Base-by-base conservation (phyloP, 2,329 filamentous ascomycete genomes). In the Nemania sp. region DNA sequence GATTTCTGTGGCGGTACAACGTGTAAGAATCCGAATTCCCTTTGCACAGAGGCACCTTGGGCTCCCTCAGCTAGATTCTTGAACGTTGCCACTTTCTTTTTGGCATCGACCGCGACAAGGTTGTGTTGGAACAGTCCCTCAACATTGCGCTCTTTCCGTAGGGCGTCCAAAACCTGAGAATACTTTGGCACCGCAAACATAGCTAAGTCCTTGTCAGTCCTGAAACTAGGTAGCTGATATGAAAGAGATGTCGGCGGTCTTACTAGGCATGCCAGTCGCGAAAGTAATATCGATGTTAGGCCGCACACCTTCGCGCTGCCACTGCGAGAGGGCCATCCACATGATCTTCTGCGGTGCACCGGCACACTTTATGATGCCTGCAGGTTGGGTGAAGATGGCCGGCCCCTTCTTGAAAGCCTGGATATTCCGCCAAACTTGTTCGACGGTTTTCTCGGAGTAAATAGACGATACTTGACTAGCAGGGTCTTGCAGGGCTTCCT, bases 131-230 rank as follows among this genome's bases (percentile, higher is more conserved):
- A 74, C 15, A 73, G 59, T 9, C 70, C 72, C 54, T 72, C 67
- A 19, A 74, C 72, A 22, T 66, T 60, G 34, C 72, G 69, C 53
- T 72, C 60, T 49, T 64, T 63, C 17, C 70, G 69, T 19, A 74
- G 57, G 8, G 62, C 46, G 36, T 73, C 70, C 2, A 74, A 64
- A 5, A 64, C 70, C 42, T 68, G 64, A 1, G 64, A 65, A 54
- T 74, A 74, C 52, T 73, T 74, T 5, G 71, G 69, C 28, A 74
- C 72, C 12, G 67, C 71, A 41, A 74, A 74, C 71, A 74, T 74
- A 31, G 62, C 67, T 68, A 26, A 8, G 31, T 37, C 11, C 22
- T 5, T 2, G 26, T 68, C 46, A 68, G 49, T 22, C n/a, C n/a
- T n/a, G n/a, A n/a, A n/a, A n/a, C 56, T 37, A 14, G 8, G 6